Evolutionary conservation across 306 rosid genomes (phyloP).

Genomic region (Luffa aegyptiaca): DNA sequence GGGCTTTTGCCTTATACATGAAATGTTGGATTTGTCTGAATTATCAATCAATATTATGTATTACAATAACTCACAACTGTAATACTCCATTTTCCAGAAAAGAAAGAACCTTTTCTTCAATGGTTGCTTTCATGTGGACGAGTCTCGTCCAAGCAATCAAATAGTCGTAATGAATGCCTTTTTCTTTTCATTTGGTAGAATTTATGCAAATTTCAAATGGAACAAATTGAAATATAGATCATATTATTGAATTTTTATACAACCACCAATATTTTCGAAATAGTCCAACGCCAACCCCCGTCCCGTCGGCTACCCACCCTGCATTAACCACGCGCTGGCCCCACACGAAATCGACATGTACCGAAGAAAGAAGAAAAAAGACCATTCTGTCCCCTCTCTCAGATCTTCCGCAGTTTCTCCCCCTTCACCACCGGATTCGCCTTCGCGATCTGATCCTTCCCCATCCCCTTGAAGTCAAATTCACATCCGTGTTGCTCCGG

Average conservation of each 20-base stretch:
- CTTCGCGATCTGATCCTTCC: constrained; percentile 65
- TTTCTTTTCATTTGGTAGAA: too few relatives aligned
- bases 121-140: neutral
- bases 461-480: constrained; percentile 68
- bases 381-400: constrained; percentile 18
- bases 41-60: too few relatives aligned
- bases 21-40: too few relatives aligned
- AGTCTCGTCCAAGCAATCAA: neutral
- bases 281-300: neutral
- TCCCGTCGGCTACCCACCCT: neutral
- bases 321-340: neutral
- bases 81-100: too few relatives aligned
- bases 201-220: neutral
- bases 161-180: neutral
- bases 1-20: too few relatives aligned
- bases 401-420: constrained; percentile 59
- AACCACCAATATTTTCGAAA: neutral
- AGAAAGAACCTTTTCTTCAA: too few relatives aligned
- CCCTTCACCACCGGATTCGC: constrained; percentile 82
- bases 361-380: neutral
- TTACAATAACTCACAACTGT: too few relatives aligned
- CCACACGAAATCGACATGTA: neutral
- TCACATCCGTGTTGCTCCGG: constrained; percentile 67
- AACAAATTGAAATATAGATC: neutral
- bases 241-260: neutral